Evolutionary conservation across 192 early-diverging fungal genomes (phyloP).

Genomic region (Coemansia sp.): DNA sequence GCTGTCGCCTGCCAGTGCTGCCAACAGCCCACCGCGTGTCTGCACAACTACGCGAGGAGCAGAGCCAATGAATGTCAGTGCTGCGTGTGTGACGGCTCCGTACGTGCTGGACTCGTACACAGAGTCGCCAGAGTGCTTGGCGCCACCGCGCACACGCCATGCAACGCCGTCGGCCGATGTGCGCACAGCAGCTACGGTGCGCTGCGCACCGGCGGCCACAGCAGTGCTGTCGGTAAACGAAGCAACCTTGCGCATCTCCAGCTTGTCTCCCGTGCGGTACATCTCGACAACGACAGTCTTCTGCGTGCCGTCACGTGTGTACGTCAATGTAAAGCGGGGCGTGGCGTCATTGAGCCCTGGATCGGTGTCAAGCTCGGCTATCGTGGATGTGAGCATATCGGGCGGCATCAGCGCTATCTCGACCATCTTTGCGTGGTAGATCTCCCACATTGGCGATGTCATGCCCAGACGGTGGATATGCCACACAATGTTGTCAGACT

Average conservation of each 20-base stretch:
- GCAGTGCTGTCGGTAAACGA: slow-evolving; percentile 18
- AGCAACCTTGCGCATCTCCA: slow-evolving; percentile 47
- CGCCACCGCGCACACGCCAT: slow-evolving; percentile 30
- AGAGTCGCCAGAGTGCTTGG: slow-evolving; percentile 21
- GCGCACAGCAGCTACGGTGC: slow-evolving; percentile 15
- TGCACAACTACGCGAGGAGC: slow-evolving; percentile 52
- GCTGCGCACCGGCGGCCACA: slow-evolving; percentile 14
- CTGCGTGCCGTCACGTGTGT: slow-evolving; percentile 30
- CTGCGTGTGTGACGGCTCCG: slow-evolving; percentile 32
- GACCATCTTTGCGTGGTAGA: slow-evolving; percentile 41
- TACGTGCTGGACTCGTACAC: slow-evolving; percentile 42
- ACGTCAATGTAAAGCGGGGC: slow-evolving; percentile 36
- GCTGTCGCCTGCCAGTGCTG: slow-evolving; percentile 52
- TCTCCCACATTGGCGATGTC: slow-evolving; percentile 38
- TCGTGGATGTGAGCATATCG: slow-evolving; percentile 49
- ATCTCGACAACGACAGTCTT: slow-evolving; percentile 52
- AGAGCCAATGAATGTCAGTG: slow-evolving; percentile 12
- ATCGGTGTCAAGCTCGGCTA: slow-evolving; percentile 33
- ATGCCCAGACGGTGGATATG: slow-evolving; percentile 36
- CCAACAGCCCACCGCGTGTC: slow-evolving; percentile 62
- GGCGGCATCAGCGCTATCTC: slow-evolving; percentile 36
- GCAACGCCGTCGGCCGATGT: slow-evolving; percentile 12
- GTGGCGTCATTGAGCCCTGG: slow-evolving; percentile 20
- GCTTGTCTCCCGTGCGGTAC: slow-evolving; percentile 18
- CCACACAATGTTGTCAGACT: slow-evolving; percentile 50